Conservation (phyloP, 441 rosid species). For the Macaranga tanarius region DNA sequence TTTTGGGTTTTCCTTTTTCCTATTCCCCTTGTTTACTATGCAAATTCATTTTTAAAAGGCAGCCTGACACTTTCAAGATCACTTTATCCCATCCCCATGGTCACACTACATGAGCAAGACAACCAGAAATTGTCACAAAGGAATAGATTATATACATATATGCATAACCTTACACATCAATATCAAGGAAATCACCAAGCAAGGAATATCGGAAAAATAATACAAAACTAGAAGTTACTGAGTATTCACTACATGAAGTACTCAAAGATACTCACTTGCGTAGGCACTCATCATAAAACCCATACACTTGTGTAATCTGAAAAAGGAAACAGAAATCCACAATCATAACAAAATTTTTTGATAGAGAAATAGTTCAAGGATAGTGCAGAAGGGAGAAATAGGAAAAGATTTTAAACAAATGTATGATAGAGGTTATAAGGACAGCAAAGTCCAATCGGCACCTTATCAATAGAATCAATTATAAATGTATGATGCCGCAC, state of each 20-base stretch:
- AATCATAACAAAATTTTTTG: conserved; percentile 19
- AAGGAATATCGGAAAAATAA: not conserved
- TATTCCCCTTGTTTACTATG: not conserved
- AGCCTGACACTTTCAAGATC: not conserved
- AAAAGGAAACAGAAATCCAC: conserved; percentile 29
- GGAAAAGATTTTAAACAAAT: not conserved
- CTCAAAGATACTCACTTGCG: conserved; percentile 73
- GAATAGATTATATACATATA: not conserved
- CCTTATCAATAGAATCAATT: not conserved
- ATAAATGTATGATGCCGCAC: not conserved
- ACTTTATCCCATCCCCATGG: not conserved
- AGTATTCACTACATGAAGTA: conserved; percentile 13
- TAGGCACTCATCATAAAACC: conserved; percentile 93
- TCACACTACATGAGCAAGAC: not conserved
- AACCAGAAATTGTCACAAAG: not conserved
- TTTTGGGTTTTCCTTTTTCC: not conserved
- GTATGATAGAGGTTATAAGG: not conserved
- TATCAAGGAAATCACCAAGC: not conserved
- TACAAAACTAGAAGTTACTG: not conserved
- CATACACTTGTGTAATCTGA: conserved; percentile 97
- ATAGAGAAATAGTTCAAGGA: not conserved
- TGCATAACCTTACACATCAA: not conserved
- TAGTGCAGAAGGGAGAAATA: not conserved
- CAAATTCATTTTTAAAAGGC: not conserved
- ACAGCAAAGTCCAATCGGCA: not conserved